Conservation (phyloP, 495 filamentous ascomycete species). For the Glutinoglossum americanum region DNA sequence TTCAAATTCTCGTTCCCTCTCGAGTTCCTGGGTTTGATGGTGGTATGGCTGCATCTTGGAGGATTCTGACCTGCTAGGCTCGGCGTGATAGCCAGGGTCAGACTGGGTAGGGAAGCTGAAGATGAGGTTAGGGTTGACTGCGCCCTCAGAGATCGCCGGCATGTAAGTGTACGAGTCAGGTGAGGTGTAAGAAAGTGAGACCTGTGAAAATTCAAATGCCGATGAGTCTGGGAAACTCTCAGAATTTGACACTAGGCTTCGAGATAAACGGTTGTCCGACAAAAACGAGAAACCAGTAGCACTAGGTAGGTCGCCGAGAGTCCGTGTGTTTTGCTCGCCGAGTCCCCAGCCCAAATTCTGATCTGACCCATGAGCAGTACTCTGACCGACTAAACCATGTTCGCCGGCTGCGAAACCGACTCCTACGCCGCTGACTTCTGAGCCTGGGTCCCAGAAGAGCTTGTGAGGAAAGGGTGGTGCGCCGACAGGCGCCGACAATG, state of each 20-base stretch:
- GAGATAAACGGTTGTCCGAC: not conserved
- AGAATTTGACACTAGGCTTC: not conserved
- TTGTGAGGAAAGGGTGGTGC: conserved; percentile 44
- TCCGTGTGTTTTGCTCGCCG: not conserved
- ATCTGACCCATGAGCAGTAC: not conserved
- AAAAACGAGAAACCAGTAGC: not conserved
- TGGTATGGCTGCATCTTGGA: conserved; percentile 26
- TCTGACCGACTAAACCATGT: not conserved
- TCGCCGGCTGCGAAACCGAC: conserved; percentile 24
- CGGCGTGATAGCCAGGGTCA: not conserved
- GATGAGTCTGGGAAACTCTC: not conserved
- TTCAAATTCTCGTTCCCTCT: conserved; percentile 25
- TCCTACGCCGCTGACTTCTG: conserved; percentile 29
- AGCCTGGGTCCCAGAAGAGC: conserved; percentile 54
- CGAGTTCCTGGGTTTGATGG: conserved; percentile 34
- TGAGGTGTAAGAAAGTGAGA: not conserved
- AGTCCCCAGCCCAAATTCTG: not conserved
- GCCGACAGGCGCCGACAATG: conserved; percentile 44
- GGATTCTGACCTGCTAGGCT: not conserved
- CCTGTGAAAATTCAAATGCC: not conserved
- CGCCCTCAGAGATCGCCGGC: conserved; percentile 4
- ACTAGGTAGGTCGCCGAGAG: not conserved
- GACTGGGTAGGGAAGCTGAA: conserved; percentile 10
- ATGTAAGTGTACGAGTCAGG: not conserved
- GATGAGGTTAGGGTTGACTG: conserved; percentile 31